A percentile compares a stretch with the other conserved stretches of the same genome.
Conservation (phyloP, 192 early-diverging fungal species). For the Ambispora gerdemannii region DNA sequence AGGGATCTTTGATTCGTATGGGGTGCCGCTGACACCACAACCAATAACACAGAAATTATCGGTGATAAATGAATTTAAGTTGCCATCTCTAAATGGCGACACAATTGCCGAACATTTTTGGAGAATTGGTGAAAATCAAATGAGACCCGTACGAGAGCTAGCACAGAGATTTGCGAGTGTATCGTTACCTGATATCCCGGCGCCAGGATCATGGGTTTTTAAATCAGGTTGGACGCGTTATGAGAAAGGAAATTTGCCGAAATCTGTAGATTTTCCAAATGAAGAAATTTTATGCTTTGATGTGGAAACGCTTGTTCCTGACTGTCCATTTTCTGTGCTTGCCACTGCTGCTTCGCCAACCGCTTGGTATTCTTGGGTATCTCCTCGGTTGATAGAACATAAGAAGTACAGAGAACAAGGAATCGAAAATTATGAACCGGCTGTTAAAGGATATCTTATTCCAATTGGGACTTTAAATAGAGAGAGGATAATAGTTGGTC, state of each 20-base stretch:
- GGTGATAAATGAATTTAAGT: conserved; percentile 14
- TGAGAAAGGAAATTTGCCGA: conserved; percentile 36
- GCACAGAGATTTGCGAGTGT: conserved; percentile 49
- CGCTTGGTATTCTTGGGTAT: conserved; percentile 94
- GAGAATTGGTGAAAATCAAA: conserved; percentile 63
- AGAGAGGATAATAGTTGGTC: conserved; percentile 73
- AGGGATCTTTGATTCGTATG: conserved; percentile 54
- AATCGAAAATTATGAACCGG: conserved; percentile 34
- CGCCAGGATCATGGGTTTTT: conserved; percentile 52
- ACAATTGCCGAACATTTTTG: conserved; percentile 77
- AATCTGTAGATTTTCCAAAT: conserved; percentile 47
- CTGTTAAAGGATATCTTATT: conserved; percentile 55
- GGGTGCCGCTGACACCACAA: too few relatives aligned
- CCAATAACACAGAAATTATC: conserved; percentile 45
- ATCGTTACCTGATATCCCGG: conserved; percentile 41
- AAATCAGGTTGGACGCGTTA: conserved; percentile 84
- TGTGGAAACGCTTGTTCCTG: conserved; percentile 71
- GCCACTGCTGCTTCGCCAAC: conserved; percentile 71
- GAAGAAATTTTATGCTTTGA: conserved; percentile 82
- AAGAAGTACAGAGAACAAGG: too few relatives aligned
- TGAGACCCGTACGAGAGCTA: conserved; percentile 53
- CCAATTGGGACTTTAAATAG: conserved; percentile 51
- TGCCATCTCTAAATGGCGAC: conserved; percentile 30
- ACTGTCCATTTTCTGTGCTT: conserved; percentile 73
- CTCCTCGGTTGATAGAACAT: conserved; percentile 62